Evolutionary conservation across 2,329 filamentous ascomycete genomes (phyloP), one percentile per base, ranked within the genome.

Genomic region (Colletotrichum sp.): DNA sequence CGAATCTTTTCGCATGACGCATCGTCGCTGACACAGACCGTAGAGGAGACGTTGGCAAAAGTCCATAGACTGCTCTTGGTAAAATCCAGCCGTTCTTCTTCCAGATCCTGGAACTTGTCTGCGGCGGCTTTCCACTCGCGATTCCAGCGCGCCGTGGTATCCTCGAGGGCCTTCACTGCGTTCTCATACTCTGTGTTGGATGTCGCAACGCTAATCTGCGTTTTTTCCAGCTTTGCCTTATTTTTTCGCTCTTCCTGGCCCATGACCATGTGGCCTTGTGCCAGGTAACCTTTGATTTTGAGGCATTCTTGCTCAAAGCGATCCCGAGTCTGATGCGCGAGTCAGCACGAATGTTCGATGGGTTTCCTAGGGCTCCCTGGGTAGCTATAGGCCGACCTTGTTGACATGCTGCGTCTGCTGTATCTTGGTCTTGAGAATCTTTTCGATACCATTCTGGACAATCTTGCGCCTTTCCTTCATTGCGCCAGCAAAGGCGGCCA

Each of bases 201-300:
- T 9, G 93, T 93, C 1, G 96, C 96, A 75, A 99, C 91, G 81
- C 96, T 98, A 80, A 98, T 97, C 84, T 99, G 97, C 2, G 97
- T 99, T 90, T 99, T 99, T 85, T 99, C 97, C 59, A 99, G 91
- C 86, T 98, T 99, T 26, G 96, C 96, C 87, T 99, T 99, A 85
- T 99, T 99, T 87, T 98, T 98, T 32, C 97, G 93, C 87, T 99
- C 97, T 84, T 99, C 97, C 81, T 99, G 97, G 16, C 97, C 97
- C 97, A 99, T 99, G 74, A 99, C 97, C 97, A 99, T 99, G 84
- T 99, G 98, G 12, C 97, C 97, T 85, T 99, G 97, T 6, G 98
- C 97, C 6, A 99, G 92, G 82, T 99, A 99, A 52, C 97, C 97
- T 86, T 99, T 99, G 84, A 99, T 99, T 84, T 98, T 97, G 60